Evolutionary conservation across 2,329 filamentous ascomycete species (phyloP).

Genomic region (Fusarium tjaetaba): DNA sequence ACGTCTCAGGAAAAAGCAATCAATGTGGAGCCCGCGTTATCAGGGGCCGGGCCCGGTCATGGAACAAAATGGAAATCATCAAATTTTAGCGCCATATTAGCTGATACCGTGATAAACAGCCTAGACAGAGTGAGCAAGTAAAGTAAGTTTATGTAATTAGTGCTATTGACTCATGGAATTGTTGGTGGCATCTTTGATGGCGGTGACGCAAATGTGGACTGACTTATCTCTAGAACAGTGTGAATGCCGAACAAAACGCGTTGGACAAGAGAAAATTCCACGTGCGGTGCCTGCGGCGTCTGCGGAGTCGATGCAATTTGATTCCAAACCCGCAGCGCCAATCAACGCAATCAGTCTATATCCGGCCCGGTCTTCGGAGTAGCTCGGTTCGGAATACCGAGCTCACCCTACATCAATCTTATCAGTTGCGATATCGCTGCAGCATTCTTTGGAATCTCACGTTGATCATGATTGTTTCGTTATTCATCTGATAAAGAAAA

Average conservation of each 20-base stretch:
- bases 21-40: constrained; percentile 23
- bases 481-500: not conserved
- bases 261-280: too few species aligned
- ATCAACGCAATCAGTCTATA: not conserved
- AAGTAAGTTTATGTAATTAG: constrained; percentile 15
- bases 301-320: not conserved
- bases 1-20: constrained; percentile 21
- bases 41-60: constrained; percentile 18
- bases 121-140: too few species aligned
- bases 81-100: constrained; percentile 32
- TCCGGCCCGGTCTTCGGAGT: constrained; percentile 3
- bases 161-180: not conserved
- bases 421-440: not conserved
- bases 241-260: not conserved
- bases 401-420: not conserved
- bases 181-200: not conserved
- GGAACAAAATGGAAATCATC: constrained; percentile 32
- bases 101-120: constrained; percentile 3
- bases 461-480: constrained; percentile 4
- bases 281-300: not conserved
- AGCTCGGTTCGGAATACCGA: constrained; percentile 14
- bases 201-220: constrained; percentile 25
- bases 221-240: not conserved
- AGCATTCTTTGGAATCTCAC: not conserved
- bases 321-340: constrained; percentile 15